Evolutionary conservation across 768 basidiomycete species (phyloP).

Genomic region (Plicaturopsis crispa): DNA sequence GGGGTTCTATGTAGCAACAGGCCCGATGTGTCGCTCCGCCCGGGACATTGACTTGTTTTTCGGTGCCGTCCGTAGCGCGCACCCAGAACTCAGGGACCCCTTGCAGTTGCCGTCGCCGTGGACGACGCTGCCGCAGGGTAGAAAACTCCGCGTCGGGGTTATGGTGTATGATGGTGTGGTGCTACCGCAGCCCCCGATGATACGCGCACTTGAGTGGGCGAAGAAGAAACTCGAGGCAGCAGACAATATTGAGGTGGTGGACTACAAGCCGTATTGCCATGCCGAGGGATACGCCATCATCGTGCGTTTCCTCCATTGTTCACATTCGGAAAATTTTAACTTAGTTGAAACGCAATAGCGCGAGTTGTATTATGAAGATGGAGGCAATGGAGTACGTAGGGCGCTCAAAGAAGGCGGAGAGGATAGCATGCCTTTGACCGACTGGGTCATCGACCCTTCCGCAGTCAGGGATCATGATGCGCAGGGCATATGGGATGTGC

Average conservation of each 20-base stretch:
- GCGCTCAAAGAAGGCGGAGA: conserved; percentile 22
- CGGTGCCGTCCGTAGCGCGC: conserved; percentile 19
- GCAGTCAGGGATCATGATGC: conserved; percentile 16
- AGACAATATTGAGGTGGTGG: conserved; percentile 24
- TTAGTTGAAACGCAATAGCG: too few relatives aligned
- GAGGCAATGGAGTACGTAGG: conserved; percentile 20
- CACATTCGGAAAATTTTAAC: background rate
- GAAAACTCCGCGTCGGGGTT: conserved; percentile 20
- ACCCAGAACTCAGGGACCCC: conserved; percentile 36
- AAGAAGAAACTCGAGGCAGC: conserved; percentile 27
- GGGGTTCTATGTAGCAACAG: too few relatives aligned
- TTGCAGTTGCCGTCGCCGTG: conserved; percentile 21
- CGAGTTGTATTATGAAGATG: conserved; percentile 30
- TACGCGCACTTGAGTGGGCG: conserved; percentile 29
- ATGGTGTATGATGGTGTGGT: conserved; percentile 30
- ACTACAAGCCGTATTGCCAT: conserved; percentile 28
- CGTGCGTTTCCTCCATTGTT: conserved; percentile 18
- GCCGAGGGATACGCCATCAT: conserved; percentile 25
- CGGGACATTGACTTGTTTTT: conserved; percentile 25
- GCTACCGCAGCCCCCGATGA: conserved; percentile 32
- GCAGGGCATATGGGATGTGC: conserved; percentile 22
- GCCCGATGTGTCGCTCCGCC: too few relatives aligned
- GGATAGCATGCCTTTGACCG: conserved; percentile 23
- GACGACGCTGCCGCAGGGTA: too few relatives aligned
- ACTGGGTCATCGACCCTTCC: conserved; percentile 26